Conservation (phyloP, 2,329 filamentous ascomycete genomes). For the Parasarocladium wereldwijsianum region DNA sequence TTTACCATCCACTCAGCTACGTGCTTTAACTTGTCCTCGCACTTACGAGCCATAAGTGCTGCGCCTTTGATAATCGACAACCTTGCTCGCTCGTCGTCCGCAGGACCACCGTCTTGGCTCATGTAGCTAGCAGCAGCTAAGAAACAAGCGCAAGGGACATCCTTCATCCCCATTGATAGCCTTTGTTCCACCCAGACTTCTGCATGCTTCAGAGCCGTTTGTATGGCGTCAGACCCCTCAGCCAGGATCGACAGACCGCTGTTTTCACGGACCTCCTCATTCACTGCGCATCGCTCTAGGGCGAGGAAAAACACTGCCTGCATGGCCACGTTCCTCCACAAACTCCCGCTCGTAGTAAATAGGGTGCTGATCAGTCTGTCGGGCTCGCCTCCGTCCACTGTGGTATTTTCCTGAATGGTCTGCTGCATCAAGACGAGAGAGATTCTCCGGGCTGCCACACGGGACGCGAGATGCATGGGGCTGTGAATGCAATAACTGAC, state of each 20-base stretch:
- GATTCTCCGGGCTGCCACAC: no score
- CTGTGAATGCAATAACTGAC: no score
- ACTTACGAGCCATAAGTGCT: no score
- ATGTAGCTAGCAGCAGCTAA: neutral
- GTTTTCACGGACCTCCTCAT: conserved; percentile 2
- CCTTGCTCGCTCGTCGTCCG: no score
- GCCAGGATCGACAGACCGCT: neutral
- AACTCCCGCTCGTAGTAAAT: conserved; percentile 2
- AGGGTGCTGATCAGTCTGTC: neutral
- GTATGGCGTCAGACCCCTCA: neutral
- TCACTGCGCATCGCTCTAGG: conserved; percentile 2
- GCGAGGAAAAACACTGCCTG: conserved; percentile 3
- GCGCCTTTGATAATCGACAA: no score
- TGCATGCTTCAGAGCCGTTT: neutral
- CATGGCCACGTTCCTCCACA: conserved; percentile 1
- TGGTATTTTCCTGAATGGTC: neutral
- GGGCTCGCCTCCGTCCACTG: neutral
- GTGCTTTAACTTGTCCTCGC: no score
- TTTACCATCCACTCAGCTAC: no score
- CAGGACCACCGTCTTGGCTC: no score
- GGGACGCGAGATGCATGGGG: no score
- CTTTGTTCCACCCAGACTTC: neutral
- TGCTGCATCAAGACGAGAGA: neutral
- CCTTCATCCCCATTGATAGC: neutral
- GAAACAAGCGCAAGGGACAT: conserved; percentile 1